Percentiles rank a stretch among this genome's conserved stretches.
Conservation (phyloP, 139 green algal genomes). For the Coelastrella sp. region DNA sequence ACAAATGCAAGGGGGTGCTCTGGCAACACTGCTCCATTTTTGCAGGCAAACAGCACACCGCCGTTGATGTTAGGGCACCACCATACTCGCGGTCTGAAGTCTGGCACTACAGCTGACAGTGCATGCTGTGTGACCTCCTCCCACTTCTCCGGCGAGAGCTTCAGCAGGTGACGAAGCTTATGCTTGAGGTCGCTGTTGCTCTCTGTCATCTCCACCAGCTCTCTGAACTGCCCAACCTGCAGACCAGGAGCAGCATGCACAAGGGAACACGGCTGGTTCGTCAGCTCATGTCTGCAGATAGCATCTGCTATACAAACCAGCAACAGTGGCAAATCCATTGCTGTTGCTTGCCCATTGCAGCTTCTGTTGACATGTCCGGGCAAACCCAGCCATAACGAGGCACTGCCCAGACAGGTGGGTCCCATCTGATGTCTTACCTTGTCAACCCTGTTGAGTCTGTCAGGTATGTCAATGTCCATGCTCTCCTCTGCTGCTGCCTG, state of each 20-base stretch:
- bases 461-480: constrained; percentile 52
- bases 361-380: too few relatives aligned
- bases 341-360: too few relatives aligned
- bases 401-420: not conserved
- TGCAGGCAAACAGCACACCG: constrained; percentile 69
- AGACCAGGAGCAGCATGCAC: not conserved
- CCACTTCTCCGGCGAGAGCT: constrained; percentile 78
- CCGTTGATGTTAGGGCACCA: constrained; percentile 56
- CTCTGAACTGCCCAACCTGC: constrained; percentile 69
- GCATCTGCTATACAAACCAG: too few relatives aligned
- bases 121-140: constrained; percentile 71
- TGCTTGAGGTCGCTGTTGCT: constrained; percentile 76
- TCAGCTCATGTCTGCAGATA: too few relatives aligned
- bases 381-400: too few relatives aligned
- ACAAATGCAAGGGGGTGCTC: constrained; percentile 65
- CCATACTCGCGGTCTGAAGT: constrained; percentile 72
- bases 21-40: constrained; percentile 66
- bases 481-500: constrained; percentile 49
- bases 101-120: constrained; percentile 63
- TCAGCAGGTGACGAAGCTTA: constrained; percentile 80
- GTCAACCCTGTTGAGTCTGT: constrained; percentile 49
- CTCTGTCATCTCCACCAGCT: constrained; percentile 77
- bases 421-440: constrained; percentile 50
- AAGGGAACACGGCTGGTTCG: not conserved
- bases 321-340: too few relatives aligned